Conservation (phyloP, 129 eudicot species). For the Pulicaria dysenterica region DNA sequence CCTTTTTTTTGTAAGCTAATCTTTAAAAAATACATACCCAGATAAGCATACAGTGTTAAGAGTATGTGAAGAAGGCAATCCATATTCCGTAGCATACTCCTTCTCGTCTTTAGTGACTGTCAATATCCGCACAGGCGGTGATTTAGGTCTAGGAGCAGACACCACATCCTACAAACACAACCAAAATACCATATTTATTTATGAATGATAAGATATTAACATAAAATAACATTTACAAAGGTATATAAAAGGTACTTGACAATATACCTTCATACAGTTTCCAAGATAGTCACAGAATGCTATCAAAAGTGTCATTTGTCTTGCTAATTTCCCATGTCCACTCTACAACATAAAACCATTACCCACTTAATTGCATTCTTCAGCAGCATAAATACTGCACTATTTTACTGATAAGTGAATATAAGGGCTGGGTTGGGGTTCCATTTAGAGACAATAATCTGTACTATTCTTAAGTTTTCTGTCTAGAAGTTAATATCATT, state of each 20-base stretch:
- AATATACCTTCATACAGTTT: constrained; percentile 80
- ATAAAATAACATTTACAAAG: constrained; percentile 14
- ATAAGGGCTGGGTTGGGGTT: neutral
- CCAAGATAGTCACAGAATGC: constrained; percentile 92
- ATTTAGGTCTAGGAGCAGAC: constrained; percentile 93
- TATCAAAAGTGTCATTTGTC: constrained; percentile 92
- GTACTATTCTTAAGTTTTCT: neutral
- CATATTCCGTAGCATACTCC: constrained; percentile 91
- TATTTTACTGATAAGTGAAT: neutral
- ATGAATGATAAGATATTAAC: neutral
- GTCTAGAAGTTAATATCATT: neutral
- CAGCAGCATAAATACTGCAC: neutral
- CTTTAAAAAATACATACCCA: constrained; percentile 53
- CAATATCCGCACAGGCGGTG: constrained; percentile 82
- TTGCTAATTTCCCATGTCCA: constrained; percentile 96
- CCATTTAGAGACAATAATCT: too few species aligned
- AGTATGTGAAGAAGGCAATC: constrained; percentile 97
- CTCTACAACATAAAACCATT: constrained; percentile 57
- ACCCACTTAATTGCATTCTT: constrained; percentile 11
- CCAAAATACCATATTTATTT: constrained; percentile 14
- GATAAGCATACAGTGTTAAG: constrained; percentile 96
- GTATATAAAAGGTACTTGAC: neutral
- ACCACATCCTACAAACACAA: constrained; percentile 80
- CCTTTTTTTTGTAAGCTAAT: neutral
- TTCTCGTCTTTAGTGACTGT: constrained; percentile 87